Evolutionary conservation across 106 monocot genomes (phyloP).

Genomic region (Iris macrosiphon): DNA sequence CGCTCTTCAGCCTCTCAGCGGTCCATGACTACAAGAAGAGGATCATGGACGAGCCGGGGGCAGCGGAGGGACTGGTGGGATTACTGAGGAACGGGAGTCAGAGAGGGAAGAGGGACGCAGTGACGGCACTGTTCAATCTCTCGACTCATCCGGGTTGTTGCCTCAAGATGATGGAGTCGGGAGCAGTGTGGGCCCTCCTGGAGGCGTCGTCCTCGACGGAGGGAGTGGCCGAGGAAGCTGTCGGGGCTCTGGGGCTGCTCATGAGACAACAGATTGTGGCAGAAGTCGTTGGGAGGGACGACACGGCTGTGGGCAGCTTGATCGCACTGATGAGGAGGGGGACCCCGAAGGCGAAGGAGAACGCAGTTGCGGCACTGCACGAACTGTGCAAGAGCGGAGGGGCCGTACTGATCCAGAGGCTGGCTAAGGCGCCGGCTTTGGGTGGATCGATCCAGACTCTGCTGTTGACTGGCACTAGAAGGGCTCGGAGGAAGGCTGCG

Average conservation of each 20-base stretch:
- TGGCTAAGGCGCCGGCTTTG: conserved; percentile 30
- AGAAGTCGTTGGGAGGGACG: conserved; percentile 14
- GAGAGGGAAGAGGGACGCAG: conserved; percentile 63
- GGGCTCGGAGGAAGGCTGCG: conserved; percentile 54
- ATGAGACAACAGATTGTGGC: conserved; percentile 23
- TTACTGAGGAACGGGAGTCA: conserved; percentile 37
- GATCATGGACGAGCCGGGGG: conserved; percentile 37
- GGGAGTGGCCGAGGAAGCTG: conserved; percentile 52
- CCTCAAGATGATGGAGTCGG: conserved; percentile 25
- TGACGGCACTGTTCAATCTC: conserved; percentile 52
- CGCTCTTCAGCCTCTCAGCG: conserved; percentile 53
- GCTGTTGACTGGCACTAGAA: conserved; percentile 45
- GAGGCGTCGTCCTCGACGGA: conserved; percentile 25
- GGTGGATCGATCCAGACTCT: conserved; percentile 32
- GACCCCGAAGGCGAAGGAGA: conserved; percentile 54
- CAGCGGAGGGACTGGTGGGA: conserved; percentile 22
- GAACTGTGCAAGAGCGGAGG: conserved; percentile 53
- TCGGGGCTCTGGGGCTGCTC: conserved; percentile 45
- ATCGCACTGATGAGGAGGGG: conserved; percentile 40
- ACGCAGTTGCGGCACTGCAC: conserved; percentile 44
- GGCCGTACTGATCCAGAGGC: conserved; percentile 14
- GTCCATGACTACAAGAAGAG: conserved; percentile 46
- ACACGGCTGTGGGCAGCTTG: conserved; percentile 9
- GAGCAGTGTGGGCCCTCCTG: conserved; percentile 36
- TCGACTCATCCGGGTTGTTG: conserved; percentile 32